Evolutionary conservation across 345 rosid species (phyloP).

Genomic region (Citrus maxima): DNA sequence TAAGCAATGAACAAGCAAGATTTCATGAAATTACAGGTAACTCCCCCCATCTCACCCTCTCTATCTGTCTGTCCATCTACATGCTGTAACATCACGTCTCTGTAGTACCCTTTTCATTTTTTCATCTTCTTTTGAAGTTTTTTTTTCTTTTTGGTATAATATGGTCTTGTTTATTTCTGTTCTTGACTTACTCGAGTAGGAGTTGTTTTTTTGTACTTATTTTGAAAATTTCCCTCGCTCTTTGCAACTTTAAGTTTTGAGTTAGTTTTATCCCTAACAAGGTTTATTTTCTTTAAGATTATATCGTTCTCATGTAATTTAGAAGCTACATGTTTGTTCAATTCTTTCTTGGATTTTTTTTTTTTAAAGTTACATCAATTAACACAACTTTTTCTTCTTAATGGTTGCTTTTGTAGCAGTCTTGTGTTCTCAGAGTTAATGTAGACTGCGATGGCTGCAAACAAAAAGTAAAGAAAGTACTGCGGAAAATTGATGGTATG

Average conservation of each 20-base stretch:
- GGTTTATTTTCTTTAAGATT: not conserved
- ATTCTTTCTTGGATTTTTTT: not conserved
- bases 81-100: not conserved
- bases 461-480: constrained; percentile 68
- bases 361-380: not conserved
- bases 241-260: not conserved
- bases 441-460: constrained; percentile 96
- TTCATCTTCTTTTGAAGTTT: not conserved
- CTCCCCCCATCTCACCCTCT: not conserved
- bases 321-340: not conserved
- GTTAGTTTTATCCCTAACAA: not conserved
- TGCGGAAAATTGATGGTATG: constrained; percentile 81
- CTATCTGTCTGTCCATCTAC: not conserved
- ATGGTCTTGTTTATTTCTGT: not conserved
- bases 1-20: constrained; percentile 12
- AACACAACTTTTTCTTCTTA: constrained; percentile 6
- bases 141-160: too few species aligned
- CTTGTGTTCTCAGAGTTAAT: constrained; percentile 78
- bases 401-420: constrained; percentile 43
- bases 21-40: constrained; percentile 17
- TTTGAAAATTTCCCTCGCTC: not conserved
- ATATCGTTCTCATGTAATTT: not conserved
- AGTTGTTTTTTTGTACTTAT: not conserved
- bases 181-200: not conserved
- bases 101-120: not conserved